Percentiles rank a stretch among this genome's conserved stretches.
These are phyloP conservation scores for Fusarium illudens DNA, from an alignment of 2,329 filamentous ascomycete species.

Conservation along the genomic window DNA sequence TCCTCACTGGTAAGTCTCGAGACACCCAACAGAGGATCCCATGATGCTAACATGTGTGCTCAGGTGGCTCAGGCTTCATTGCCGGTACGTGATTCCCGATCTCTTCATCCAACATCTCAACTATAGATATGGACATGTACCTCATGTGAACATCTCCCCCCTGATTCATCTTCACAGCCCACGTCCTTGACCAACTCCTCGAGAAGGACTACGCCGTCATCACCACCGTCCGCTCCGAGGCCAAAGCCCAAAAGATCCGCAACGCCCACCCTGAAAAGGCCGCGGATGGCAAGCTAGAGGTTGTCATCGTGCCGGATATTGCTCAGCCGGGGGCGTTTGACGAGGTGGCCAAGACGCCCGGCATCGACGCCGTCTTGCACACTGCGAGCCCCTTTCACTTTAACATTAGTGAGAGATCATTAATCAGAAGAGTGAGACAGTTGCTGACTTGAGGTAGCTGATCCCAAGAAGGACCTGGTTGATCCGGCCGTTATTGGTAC, in stretches of 20 bases:
- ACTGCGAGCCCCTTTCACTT: slow-evolving; percentile 69
- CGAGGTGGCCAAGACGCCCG: slow-evolving; percentile 61
- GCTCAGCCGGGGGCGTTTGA: slow-evolving; percentile 78
- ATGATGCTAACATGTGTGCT: slow-evolving; percentile 7
- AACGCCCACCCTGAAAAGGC: slow-evolving; percentile 53
- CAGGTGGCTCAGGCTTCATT: slow-evolving; percentile 49
- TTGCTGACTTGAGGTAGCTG: slow-evolving; percentile 40
- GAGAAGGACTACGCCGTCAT: slow-evolving; percentile 60
- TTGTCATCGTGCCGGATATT: slow-evolving; percentile 78
- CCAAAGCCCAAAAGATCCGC: slow-evolving; percentile 62
- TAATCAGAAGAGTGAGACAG: background rate
- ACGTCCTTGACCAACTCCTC: slow-evolving; percentile 64
- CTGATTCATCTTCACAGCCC: slow-evolving; percentile 49
- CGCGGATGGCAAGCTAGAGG: slow-evolving; percentile 54
- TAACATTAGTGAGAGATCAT: slow-evolving; percentile 51
- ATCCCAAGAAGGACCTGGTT: slow-evolving; percentile 62
- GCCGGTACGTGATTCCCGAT: slow-evolving; percentile 41
- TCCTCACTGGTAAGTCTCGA: slow-evolving; percentile 42
- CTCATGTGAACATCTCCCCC: background rate
- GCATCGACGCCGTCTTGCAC: slow-evolving; percentile 65
- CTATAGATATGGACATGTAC: background rate
- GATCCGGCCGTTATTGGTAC: slow-evolving; percentile 67
- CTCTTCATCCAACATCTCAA: background rate
- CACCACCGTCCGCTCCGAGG: slow-evolving; percentile 64
- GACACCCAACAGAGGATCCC: background rate